These are phyloP conservation scores for Apiospora marii DNA, from an alignment of 2,329 filamentous ascomycete species.

Conservation along the genomic window DNA sequence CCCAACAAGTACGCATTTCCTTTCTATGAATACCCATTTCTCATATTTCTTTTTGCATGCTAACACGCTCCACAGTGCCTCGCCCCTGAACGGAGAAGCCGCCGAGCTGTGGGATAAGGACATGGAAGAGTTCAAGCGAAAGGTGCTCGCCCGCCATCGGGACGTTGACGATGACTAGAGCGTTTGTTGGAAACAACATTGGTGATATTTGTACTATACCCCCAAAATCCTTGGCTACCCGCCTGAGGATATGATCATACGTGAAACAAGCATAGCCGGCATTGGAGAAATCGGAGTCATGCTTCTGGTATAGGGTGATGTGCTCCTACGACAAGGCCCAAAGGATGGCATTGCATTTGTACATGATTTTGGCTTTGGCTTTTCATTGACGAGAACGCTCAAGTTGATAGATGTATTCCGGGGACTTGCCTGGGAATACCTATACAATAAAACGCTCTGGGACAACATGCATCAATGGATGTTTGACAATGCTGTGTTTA, in stretches of 20 bases:
- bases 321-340: background rate
- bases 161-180: constrained; percentile 70
- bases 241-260: background rate
- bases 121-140: constrained; percentile 84
- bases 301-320: background rate
- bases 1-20: constrained; percentile 85
- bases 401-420: background rate
- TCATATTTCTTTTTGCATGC: background rate
- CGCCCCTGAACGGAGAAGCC: constrained; percentile 93
- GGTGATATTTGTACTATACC: constrained; percentile 20
- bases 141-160: constrained; percentile 68
- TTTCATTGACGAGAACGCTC: background rate
- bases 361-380: constrained; percentile 20
- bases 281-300: constrained; percentile 24
- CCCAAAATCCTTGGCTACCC: constrained; percentile 1
- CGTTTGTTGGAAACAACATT: constrained; percentile 4
- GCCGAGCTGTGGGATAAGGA: constrained; percentile 96
- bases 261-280: constrained; percentile 21
- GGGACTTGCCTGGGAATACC: background rate
- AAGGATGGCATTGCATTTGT: constrained; percentile 20
- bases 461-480: background rate
- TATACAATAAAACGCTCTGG: background rate
- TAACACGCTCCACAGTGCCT: constrained; percentile 66
- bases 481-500: background rate
- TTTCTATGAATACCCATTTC: background rate